Conservation (phyloP, 345 rosid species). For the Conringia planisiliqua region DNA sequence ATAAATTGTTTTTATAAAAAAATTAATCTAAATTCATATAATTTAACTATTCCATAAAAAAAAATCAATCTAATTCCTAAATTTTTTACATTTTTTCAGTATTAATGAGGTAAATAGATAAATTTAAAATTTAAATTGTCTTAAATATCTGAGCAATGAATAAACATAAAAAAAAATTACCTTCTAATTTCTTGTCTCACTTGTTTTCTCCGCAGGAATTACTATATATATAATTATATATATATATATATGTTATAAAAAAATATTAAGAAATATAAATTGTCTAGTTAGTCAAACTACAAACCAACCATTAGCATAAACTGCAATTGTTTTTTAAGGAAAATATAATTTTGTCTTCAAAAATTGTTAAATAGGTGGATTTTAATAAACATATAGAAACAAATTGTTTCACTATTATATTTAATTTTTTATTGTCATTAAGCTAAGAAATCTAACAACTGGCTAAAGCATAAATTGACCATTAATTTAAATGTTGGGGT, state of each 20-base stretch:
- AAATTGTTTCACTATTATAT: background rate
- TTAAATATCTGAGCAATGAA: background rate
- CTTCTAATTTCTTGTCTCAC: background rate
- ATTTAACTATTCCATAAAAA: too few species aligned
- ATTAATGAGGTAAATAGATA: background rate
- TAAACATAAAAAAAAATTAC: too few species aligned
- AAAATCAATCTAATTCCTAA: too few species aligned
- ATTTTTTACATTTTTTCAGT: too few species aligned
- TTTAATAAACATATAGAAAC: background rate
- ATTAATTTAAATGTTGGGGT: background rate
- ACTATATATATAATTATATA: background rate
- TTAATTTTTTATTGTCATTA: background rate
- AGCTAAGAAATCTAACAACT: background rate
- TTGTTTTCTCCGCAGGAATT: background rate
- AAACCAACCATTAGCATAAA: background rate
- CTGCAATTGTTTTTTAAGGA: background rate
- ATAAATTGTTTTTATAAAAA: too few species aligned
- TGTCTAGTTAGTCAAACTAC: background rate
- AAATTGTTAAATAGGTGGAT: conserved; percentile 8
- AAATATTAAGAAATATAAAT: background rate
- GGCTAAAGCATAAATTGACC: background rate
- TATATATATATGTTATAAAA: background rate
- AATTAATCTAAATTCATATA: too few species aligned
- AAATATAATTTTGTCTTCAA: background rate
- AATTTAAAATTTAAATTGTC: background rate